A percentile compares a stretch with the other conserved stretches of the same genome.
phyloP scores from a whole-genome alignment of 768 basidiomycete genomes.

The Pleurotus pulmonarius region DNA sequence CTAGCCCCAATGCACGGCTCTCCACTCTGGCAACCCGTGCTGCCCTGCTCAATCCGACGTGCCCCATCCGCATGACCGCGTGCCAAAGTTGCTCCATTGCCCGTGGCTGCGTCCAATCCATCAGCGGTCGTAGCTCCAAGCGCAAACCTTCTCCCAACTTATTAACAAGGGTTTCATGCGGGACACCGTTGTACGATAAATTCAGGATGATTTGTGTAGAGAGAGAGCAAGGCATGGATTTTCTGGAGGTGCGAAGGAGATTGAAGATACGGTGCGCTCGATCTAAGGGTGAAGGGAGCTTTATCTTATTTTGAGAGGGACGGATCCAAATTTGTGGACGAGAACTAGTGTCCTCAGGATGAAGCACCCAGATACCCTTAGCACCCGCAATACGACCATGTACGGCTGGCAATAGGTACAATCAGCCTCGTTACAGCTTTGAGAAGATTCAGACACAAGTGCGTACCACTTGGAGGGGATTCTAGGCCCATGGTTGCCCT shows the following conservation, averaged over 20 bases:
- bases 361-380: slow-evolving; percentile 59
- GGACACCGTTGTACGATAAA: slow-evolving; percentile 56
- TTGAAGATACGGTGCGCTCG: slow-evolving; percentile 61
- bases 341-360: slow-evolving; percentile 39
- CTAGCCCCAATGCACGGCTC: slow-evolving; percentile 58
- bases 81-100: slow-evolving; percentile 48
- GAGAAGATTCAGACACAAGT: too few species aligned
- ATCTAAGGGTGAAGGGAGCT: slow-evolving; percentile 25
- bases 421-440: too few species aligned
- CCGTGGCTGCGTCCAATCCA: slow-evolving; percentile 45
- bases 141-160: slow-evolving; percentile 49
- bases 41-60: slow-evolving; percentile 39
- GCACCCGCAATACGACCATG: slow-evolving; percentile 58
- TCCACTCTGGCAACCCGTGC: slow-evolving; percentile 41
- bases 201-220: slow-evolving; percentile 60
- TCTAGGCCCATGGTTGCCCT: too few species aligned
- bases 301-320: slow-evolving; percentile 57
- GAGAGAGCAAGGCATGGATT: slow-evolving; percentile 37
- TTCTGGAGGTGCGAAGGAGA: slow-evolving; percentile 46
- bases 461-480: too few species aligned
- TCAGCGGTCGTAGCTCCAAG: slow-evolving; percentile 44
- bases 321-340: slow-evolving; percentile 59
- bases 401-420: slow-evolving; percentile 33
- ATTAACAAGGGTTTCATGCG: slow-evolving; percentile 34
- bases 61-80: slow-evolving; percentile 43